A percentile compares a stretch with the other conserved stretches of the same genome.
These are phyloP conservation scores for Macrolepiota albuminosa DNA, from an alignment of 768 basidiomycete genomes.

Conservation along the genomic window DNA sequence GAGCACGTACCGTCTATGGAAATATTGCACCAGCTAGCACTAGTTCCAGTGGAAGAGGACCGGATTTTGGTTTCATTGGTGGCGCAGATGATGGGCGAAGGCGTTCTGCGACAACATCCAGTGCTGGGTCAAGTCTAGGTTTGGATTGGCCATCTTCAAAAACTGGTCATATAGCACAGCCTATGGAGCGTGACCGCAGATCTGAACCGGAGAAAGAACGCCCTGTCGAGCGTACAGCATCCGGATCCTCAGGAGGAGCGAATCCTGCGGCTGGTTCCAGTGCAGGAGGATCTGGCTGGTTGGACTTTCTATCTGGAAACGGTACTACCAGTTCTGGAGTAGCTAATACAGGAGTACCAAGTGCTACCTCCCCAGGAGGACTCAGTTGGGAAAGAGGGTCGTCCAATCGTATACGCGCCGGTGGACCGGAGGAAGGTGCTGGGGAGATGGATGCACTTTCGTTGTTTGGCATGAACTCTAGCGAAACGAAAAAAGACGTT, in stretches of 20 bases:
- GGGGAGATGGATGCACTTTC: slow-evolving; percentile 4
- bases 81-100: slow-evolving; percentile 2
- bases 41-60: background rate
- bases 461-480: slow-evolving; percentile 5
- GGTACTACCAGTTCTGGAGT: background rate
- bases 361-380: background rate
- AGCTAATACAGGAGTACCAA: background rate
- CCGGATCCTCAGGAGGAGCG: slow-evolving; percentile 3
- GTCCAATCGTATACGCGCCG: background rate
- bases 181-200: slow-evolving; percentile 4
- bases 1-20: slow-evolving; percentile 1
- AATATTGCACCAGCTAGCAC: background rate
- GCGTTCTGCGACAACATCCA: slow-evolving; percentile 2
- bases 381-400: slow-evolving; percentile 8
- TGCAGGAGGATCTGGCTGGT: slow-evolving; percentile 5
- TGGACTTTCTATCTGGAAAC: slow-evolving; percentile 10
- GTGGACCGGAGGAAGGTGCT: background rate
- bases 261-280: background rate
- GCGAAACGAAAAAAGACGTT: slow-evolving; percentile 7
- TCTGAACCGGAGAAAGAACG: background rate
- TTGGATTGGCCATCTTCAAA: slow-evolving; percentile 8
- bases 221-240: background rate
- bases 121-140: background rate
- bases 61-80: background rate
- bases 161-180: background rate